Evolutionary conservation across 495 filamentous ascomycete species (phyloP), one percentile per base, ranked within the genome.

Genomic region (Penicillium goetzii): DNA sequence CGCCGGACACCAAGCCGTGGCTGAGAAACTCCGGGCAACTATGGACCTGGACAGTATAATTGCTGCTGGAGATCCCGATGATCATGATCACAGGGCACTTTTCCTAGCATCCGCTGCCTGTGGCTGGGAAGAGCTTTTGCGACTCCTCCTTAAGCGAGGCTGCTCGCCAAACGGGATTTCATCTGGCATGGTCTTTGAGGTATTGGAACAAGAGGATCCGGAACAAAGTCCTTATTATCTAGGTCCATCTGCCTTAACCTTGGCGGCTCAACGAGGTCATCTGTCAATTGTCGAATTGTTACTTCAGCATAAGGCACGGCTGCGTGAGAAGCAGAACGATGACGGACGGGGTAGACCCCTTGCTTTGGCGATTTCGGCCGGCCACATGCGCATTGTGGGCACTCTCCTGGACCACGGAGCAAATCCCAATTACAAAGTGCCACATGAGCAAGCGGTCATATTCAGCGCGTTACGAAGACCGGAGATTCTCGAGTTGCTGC

Each of bases 41-140:
- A 12, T 47, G 43, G 21, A 47, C 43, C 10, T 47, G 43, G n/a
- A 47, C 3, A n/a, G 43, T n/a, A 19, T 47, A 4, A 26, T 53
- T 21, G 23, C 50, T 17, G 23, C 50, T 26, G 50, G 50, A 30
- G 10, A 53, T n/a, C 23, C 50, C 3, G 17, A n/a, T 53, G 50
- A 53, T 12, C 4, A 6, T 26, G 28, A 53, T 8, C 50, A 26
- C 8, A 5, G 21, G 9, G 15, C 15, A 21, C 50, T 53, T 53
- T 32, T 53, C 7, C 15, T 53, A 21, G 23, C 21, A 17, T 14
- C 9, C 15, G 50, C 50, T 53, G 28, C 50, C 7, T 53, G 50
- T n/a, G 50, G 50, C 23, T 53, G 50, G 50, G 28, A 53, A 14
- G 50, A 53, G 1, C 28, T 14, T 32, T 8, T 53, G 50, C 50